Percentiles rank a stretch among this genome's conserved stretches.
Evolutionary conservation across 2,329 filamentous ascomycete genomes (phyloP).

Genomic region (Fusarium duplospermum): DNA sequence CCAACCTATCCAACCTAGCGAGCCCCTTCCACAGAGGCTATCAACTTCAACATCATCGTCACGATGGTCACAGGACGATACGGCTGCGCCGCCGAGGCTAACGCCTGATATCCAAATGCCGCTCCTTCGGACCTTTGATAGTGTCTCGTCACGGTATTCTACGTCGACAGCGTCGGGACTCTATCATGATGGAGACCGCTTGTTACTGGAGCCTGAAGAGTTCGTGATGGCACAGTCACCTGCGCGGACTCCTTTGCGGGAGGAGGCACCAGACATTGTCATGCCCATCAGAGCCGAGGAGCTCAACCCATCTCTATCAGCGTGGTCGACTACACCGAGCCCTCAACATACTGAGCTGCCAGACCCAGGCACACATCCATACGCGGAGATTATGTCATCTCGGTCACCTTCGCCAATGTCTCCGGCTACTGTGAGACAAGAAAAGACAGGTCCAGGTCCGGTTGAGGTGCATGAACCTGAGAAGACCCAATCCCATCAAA

Average conservation of each 20-base stretch:
- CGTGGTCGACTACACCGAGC: slow-evolving; percentile 20
- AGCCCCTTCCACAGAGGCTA: slow-evolving; percentile 14
- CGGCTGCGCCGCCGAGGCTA: not conserved
- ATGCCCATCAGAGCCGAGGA: slow-evolving; percentile 18
- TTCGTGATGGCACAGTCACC: slow-evolving; percentile 18
- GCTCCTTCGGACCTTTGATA: slow-evolving; percentile 16
- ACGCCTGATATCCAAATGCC: slow-evolving; percentile 18
- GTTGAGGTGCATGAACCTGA: not conserved
- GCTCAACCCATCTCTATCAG: slow-evolving; percentile 9
- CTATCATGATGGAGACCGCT: slow-evolving; percentile 18
- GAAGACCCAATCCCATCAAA: not conserved
- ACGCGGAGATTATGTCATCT: not conserved
- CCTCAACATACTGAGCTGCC: slow-evolving; percentile 9
- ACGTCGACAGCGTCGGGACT: slow-evolving; percentile 26
- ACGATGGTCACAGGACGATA: slow-evolving; percentile 4
- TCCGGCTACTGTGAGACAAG: not conserved
- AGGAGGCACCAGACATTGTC: slow-evolving; percentile 15
- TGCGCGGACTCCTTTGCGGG: slow-evolving; percentile 6
- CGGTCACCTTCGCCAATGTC: not conserved
- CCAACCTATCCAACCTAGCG: slow-evolving; percentile 18
- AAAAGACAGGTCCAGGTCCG: not conserved
- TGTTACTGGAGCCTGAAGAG: slow-evolving; percentile 9
- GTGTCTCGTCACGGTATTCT: slow-evolving; percentile 11
- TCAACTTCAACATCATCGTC: slow-evolving; percentile 20
- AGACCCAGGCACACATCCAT: not conserved